Evolutionary conservation across 306 rosid species (phyloP).

Genomic region (Heteromeles arbutifolia): DNA sequence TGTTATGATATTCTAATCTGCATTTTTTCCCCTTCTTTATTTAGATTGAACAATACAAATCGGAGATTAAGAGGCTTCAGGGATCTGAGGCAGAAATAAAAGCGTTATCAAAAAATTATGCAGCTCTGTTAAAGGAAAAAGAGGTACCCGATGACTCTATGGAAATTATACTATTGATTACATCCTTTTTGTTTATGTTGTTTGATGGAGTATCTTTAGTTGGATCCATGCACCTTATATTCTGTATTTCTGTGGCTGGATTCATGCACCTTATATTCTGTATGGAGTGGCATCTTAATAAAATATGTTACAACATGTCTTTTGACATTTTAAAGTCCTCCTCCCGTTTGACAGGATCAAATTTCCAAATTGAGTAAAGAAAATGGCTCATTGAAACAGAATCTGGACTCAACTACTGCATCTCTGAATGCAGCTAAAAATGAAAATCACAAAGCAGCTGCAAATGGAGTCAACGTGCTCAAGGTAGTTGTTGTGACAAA

Average conservation of each 20-base stretch:
- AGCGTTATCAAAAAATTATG: constrained; percentile 83
- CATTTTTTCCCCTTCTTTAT: constrained; percentile 18
- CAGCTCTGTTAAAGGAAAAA: constrained; percentile 80
- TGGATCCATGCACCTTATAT: not conserved
- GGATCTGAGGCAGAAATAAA: constrained; percentile 91
- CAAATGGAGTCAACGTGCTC: constrained; percentile 36
- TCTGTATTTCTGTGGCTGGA: not conserved
- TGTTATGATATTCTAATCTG: constrained; percentile 6
- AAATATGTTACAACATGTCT: not conserved
- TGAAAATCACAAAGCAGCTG: constrained; percentile 41
- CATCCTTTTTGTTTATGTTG: constrained; percentile 1
- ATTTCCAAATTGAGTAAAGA: constrained; percentile 67
- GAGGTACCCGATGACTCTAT: constrained; percentile 49
- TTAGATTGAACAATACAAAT: constrained; percentile 68
- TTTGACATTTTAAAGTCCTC: constrained; percentile 15
- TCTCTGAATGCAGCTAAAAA: constrained; percentile 37
- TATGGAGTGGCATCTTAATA: not conserved
- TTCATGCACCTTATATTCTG: not conserved
- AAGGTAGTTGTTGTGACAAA: constrained; percentile 36
- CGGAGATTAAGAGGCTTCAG: constrained; percentile 83
- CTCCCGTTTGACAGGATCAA: constrained; percentile 53
- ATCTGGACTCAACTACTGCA: constrained; percentile 52
- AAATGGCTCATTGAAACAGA: constrained; percentile 74
- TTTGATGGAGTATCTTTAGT: not conserved
- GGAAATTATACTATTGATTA: not conserved